Percentiles rank a stretch among this genome's conserved stretches.
Conservation (phyloP, 257 asterid genomes). For the Solanum paucissectum region DNA sequence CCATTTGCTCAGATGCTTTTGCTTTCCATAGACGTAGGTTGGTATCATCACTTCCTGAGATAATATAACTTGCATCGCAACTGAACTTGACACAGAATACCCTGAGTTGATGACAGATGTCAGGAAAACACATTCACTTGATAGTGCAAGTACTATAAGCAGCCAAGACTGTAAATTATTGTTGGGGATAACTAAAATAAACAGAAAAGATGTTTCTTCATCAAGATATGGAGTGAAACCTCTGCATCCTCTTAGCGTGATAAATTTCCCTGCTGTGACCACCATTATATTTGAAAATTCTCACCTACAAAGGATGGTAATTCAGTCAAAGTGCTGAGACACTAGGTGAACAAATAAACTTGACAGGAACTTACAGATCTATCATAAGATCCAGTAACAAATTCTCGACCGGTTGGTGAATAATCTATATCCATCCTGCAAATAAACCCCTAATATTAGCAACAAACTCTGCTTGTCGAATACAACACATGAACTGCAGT, state of each 20-base stretch:
- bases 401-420: constrained; percentile 97
- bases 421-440: constrained; percentile 95
- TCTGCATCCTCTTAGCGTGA: constrained; percentile 97
- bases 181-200: neutral
- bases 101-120: constrained; percentile 33
- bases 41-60: constrained; percentile 95
- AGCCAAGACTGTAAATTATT: neutral
- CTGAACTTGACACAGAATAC: constrained; percentile 94
- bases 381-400: constrained; percentile 95
- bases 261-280: constrained; percentile 96
- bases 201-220: neutral
- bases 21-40: constrained; percentile 98
- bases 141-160: neutral
- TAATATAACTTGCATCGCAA: constrained; percentile 67
- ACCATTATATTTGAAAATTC: constrained; percentile 84
- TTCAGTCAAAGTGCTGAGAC: neutral
- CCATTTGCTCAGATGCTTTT: constrained; percentile 87
- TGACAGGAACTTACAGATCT: constrained; percentile 61
- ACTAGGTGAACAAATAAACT: neutral
- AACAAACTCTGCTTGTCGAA: neutral
- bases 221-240: constrained; percentile 27
- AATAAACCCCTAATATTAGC: neutral
- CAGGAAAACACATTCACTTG: neutral
- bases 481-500: neutral
- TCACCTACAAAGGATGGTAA: constrained; percentile 43